phyloP scores from a whole-genome alignment of 441 rosid genomes.

The Erodium texanum region DNA sequence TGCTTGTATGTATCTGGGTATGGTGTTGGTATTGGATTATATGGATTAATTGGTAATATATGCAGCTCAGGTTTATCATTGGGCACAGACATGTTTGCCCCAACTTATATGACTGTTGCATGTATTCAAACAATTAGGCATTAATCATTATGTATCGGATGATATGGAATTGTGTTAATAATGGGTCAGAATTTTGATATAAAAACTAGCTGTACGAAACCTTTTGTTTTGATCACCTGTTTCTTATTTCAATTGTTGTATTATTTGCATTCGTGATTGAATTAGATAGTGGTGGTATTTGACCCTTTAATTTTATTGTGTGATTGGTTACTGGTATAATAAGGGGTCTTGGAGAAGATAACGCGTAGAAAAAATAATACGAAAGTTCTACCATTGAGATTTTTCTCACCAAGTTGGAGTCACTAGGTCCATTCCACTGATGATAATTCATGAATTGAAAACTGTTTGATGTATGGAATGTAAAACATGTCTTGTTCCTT shows the following conservation, averaged over 20 bases:
- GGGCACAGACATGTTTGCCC: neutral
- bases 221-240: neutral
- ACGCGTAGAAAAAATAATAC: neutral
- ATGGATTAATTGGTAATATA: neutral
- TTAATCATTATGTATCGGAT: neutral
- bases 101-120: too few species aligned
- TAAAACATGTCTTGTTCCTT: neutral
- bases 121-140: too few species aligned
- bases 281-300: neutral
- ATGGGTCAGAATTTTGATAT: neutral
- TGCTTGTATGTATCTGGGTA: neutral
- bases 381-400: neutral
- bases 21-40: neutral
- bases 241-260: neutral
- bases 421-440: neutral
- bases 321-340: neutral
- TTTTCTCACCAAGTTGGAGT: neutral
- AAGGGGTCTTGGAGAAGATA: neutral
- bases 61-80: neutral
- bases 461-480: neutral
- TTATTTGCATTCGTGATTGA: neutral
- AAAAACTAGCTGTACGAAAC: neutral
- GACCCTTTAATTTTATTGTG: too few species aligned
- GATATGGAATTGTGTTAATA: neutral
- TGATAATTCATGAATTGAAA: neutral